Evolutionary conservation across 345 rosid species (phyloP), one percentile per base, ranked within the genome.

Genomic region (Rhodamnia rubescens): DNA sequence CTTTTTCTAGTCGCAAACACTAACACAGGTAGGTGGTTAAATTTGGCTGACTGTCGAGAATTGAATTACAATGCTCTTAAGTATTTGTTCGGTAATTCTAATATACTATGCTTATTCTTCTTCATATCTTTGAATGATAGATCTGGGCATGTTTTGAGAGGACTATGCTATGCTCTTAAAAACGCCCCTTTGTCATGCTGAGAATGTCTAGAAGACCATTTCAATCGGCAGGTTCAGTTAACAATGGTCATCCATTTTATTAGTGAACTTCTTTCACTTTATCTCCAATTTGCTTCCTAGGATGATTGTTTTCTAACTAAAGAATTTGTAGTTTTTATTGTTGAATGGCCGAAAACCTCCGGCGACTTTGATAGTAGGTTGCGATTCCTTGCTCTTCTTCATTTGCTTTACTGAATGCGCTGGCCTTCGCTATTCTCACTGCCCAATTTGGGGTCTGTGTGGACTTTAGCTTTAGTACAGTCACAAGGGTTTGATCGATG

Each of bases 331-430:
- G 47, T 8, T 42, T 18, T 69, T 69, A 44, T 36, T 69, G 80
- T 69, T 2, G 4, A 18, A 20, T 69, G 80, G 80, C 47, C 13
- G 13, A 69, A 9, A 69, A 36, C 22, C 26, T 69, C 47, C 26
- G 0, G 47, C 26, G 7, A 21, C 42, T 36, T 0, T 9, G 80
- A 36, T 36, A 0, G 80, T 26, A 6, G 26, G 7, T 0, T 36
- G 24, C 80, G 10, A 24, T 36, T 69, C 12, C 1, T 36, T 36
- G 2, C 80, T 69, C 26, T 69, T 36, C 47, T 69, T 44, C 78
- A 69, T 69, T 69, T 18, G 80, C 80, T 32, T 69, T 69, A 18
- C 80, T 20, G 26, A 32, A 69, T 9, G 80, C 80, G 4, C 13
- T 69, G 80, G 80, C 47, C 80, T 36, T 69, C 0, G 26, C 80